phyloP scores from a whole-genome alignment of 169 alveolate species.

The Plasmodium ovale region DNA sequence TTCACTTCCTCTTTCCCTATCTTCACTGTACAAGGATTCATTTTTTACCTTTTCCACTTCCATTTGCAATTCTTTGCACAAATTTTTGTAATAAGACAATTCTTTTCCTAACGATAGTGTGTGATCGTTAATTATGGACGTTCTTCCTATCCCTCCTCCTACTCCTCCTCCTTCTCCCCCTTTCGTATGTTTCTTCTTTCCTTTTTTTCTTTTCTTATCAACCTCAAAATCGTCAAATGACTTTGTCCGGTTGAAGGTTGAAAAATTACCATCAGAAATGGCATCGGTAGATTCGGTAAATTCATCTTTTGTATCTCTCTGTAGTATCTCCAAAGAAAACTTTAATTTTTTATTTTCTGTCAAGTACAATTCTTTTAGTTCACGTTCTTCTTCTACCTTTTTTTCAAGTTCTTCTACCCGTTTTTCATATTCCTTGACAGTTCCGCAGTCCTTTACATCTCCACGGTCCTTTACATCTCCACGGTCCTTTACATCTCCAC shows the following conservation, averaged over 20 bases:
- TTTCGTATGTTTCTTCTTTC: background rate
- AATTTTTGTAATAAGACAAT: constrained; percentile 65
- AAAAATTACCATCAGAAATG: background rate
- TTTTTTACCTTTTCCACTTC: constrained; percentile 29
- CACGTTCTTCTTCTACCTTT: constrained; percentile 43
- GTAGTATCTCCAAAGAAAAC: constrained; percentile 22
- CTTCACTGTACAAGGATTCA: background rate
- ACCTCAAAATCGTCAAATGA: constrained; percentile 69
- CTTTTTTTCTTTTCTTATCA: constrained; percentile 34
- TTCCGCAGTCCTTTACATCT: background rate
- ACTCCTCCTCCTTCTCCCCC: too few species aligned
- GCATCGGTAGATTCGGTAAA: constrained; percentile 20
- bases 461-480: background rate
- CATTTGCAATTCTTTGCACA: constrained; percentile 58
- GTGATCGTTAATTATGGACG: constrained; percentile 41
- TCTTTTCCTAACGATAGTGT: constrained; percentile 54
- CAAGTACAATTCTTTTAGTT: constrained; percentile 42
- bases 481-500: background rate
- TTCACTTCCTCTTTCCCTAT: background rate
- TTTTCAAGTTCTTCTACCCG: constrained; percentile 25
- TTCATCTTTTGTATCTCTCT: constrained; percentile 28
- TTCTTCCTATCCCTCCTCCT: background rate
- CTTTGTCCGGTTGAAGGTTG: constrained; percentile 18
- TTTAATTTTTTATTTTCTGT: constrained; percentile 61
- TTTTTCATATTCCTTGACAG: constrained; percentile 14